Evolutionary conservation across 179 eudicot species (phyloP).

Genomic region (Camellia oleifera): DNA sequence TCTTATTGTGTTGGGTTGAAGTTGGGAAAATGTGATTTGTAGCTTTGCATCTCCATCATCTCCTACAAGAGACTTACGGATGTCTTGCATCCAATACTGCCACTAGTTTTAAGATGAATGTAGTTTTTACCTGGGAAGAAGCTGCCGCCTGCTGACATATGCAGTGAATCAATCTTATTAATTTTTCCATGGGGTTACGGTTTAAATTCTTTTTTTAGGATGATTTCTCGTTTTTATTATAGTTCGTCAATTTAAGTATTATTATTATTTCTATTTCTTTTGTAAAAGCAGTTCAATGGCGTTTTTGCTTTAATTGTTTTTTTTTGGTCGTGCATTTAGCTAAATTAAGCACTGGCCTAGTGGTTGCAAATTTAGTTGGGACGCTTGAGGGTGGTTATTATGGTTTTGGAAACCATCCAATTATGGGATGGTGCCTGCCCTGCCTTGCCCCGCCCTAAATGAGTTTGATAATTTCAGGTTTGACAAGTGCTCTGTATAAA

Average conservation of each 20-base stretch:
- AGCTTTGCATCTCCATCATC: slow-evolving; percentile 27
- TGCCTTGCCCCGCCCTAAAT: no score
- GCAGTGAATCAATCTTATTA: slow-evolving; percentile 25
- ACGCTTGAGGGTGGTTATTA: no score
- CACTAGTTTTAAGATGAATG: slow-evolving; percentile 46
- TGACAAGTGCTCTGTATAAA: no score
- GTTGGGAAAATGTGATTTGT: slow-evolving; percentile 41
- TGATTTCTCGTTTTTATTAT: slow-evolving; percentile 22
- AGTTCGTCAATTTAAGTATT: slow-evolving; percentile 18
- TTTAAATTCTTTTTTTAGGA: slow-evolving; percentile 22
- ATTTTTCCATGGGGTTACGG: slow-evolving; percentile 11
- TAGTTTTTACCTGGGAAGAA: slow-evolving; percentile 34
- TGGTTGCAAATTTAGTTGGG: no score
- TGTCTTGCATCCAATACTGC: slow-evolving; percentile 30
- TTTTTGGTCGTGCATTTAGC: neutral
- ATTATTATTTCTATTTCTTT: neutral
- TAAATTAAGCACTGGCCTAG: no score
- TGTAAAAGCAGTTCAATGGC: slow-evolving; percentile 16
- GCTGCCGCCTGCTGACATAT: slow-evolving; percentile 35
- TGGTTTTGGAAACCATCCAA: no score
- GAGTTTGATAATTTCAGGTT: no score
- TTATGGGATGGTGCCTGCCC: no score
- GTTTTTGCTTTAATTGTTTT: slow-evolving; percentile 1
- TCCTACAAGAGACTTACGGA: slow-evolving; percentile 41
- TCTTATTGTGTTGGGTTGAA: slow-evolving; percentile 35